phyloP scores from a whole-genome alignment of 2,329 filamentous ascomycete species.

The Xylariomycetidae sp. region DNA sequence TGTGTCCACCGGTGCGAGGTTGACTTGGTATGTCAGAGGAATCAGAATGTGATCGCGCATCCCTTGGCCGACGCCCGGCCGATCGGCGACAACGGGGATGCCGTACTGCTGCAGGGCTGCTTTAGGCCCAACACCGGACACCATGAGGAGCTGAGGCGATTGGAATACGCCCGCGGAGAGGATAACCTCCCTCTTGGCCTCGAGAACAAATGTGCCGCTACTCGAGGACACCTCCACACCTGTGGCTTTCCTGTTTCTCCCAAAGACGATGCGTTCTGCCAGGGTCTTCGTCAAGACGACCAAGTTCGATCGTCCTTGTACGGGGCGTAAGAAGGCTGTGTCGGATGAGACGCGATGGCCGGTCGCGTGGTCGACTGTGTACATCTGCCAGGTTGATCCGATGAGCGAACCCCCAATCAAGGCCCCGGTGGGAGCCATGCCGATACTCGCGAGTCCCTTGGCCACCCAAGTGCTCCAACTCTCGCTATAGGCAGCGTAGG shows the following conservation, averaged over 20 bases:
- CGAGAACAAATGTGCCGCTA: constrained; percentile 16
- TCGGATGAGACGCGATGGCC: constrained; percentile 29
- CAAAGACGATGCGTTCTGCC: constrained; percentile 40
- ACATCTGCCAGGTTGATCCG: constrained; percentile 1
- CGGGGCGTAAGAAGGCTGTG: constrained; percentile 7
- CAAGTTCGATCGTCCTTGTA: constrained; percentile 2
- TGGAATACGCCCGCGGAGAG: constrained; percentile 33
- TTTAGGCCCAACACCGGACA: constrained; percentile 33
- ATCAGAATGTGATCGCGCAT: constrained; percentile 42
- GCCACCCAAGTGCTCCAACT: constrained; percentile 33
- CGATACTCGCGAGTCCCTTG: constrained; percentile 33
- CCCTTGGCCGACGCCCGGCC: constrained; percentile 54
- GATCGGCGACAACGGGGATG: constrained; percentile 45
- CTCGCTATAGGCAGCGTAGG: constrained; percentile 33
- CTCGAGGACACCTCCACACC: constrained; percentile 18
- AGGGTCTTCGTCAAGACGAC: constrained; percentile 24
- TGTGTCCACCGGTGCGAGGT: not conserved
- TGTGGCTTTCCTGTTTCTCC: constrained; percentile 28
- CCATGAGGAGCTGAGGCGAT: constrained; percentile 34
- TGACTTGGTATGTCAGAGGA: not conserved
- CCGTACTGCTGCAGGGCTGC: constrained; percentile 25
- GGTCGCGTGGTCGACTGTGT: not conserved
- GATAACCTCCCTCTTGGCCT: constrained; percentile 32
- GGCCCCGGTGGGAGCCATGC: constrained; percentile 23
- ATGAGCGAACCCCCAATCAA: constrained; percentile 3